These are phyloP conservation scores for Globisporangium cederbergense DNA, from an alignment of 352 stramenopile species.

Conservation along the genomic window DNA sequence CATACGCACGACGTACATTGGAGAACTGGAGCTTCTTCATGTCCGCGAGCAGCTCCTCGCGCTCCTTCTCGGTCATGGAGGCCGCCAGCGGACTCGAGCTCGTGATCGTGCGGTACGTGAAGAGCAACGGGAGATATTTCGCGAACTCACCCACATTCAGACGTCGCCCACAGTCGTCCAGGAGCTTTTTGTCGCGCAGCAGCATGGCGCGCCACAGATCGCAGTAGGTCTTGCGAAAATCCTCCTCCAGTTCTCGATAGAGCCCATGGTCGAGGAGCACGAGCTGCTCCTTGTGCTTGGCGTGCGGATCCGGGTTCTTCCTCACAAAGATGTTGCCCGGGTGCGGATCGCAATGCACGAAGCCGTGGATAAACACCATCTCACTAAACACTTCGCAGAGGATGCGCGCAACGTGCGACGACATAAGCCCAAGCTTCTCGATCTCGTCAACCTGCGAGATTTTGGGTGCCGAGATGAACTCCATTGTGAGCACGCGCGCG, in stretches of 20 bases:
- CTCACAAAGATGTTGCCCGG: conserved; percentile 92
- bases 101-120: conserved; percentile 80
- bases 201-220: conserved; percentile 94
- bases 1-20: conserved; percentile 33
- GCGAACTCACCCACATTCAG: conserved; percentile 57
- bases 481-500: conserved; percentile 94
- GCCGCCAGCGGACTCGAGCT: conserved; percentile 58
- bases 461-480: conserved; percentile 95
- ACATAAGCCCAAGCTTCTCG: conserved; percentile 67
- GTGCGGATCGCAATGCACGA: conserved; percentile 97
- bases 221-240: conserved; percentile 94
- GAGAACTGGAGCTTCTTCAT: conserved; percentile 65
- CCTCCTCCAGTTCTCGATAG: conserved; percentile 91
- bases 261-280: conserved; percentile 97
- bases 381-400: conserved; percentile 93
- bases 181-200: conserved; percentile 80
- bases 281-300: conserved; percentile 78
- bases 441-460: conserved; percentile 90
- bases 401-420: conserved; percentile 76
- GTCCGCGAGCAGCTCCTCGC: conserved; percentile 48
- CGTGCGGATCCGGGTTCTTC: conserved; percentile 40
- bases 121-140: conserved; percentile 79
- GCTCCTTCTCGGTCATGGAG: conserved; percentile 69
- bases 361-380: conserved; percentile 94
- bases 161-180: conserved; percentile 52